Percentiles rank a stretch among this genome's conserved stretches.
Evolutionary conservation across 2,329 filamentous ascomycete species (phyloP).

Genomic region (Lachnellula cervina): DNA sequence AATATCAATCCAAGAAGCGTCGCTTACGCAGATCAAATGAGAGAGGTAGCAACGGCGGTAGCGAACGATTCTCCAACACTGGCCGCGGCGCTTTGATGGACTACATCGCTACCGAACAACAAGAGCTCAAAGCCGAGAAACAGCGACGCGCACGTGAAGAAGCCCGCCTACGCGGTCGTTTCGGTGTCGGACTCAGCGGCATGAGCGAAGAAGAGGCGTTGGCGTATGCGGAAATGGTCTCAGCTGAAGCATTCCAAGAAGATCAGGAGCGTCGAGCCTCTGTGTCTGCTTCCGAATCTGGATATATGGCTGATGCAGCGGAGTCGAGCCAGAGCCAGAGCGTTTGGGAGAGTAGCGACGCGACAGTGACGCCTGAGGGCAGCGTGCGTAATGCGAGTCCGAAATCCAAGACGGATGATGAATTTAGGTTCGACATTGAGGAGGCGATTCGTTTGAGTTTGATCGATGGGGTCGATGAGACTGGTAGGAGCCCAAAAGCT

Average conservation of each 20-base stretch:
- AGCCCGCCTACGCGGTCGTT: constrained; percentile 68
- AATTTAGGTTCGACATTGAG: constrained; percentile 57
- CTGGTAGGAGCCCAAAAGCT: constrained; percentile 41
- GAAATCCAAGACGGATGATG: constrained; percentile 36
- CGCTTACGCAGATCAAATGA: constrained; percentile 60
- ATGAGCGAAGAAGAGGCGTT: constrained; percentile 62
- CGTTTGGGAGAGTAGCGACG: constrained; percentile 34
- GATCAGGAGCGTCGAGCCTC: constrained; percentile 52
- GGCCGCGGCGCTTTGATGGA: constrained; percentile 68
- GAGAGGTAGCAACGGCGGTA: constrained; percentile 53
- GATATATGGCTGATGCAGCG: constrained; percentile 46
- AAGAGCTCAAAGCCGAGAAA: constrained; percentile 72
- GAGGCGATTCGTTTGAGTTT: constrained; percentile 58
- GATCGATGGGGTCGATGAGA: constrained; percentile 49
- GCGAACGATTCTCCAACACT: constrained; percentile 54
- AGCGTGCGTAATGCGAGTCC: constrained; percentile 37
- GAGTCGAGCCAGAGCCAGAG: constrained; percentile 31
- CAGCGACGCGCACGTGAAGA: constrained; percentile 62
- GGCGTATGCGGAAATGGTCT: constrained; percentile 61
- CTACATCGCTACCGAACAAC: constrained; percentile 81
- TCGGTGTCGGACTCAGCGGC: constrained; percentile 72
- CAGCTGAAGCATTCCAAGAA: constrained; percentile 52
- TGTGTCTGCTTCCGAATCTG: constrained; percentile 35
- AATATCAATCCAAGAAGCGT: constrained; percentile 74
- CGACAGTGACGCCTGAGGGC: constrained; percentile 52